Evolutionary conservation across 352 stramenopile genomes (phyloP), one percentile per base, ranked within the genome.

Genomic region (Phytopythium montanum): DNA sequence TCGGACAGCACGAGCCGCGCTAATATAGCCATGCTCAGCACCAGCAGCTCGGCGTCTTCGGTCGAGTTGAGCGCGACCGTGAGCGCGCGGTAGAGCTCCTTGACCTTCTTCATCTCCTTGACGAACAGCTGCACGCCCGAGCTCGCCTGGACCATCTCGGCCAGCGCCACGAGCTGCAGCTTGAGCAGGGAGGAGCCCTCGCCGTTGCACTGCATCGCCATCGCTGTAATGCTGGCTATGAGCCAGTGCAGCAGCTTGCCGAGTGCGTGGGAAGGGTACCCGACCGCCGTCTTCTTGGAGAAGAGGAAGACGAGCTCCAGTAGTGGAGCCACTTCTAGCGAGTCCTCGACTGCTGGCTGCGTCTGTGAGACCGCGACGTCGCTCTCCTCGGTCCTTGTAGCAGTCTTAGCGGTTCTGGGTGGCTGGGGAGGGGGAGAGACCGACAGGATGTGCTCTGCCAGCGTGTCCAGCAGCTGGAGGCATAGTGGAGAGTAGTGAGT

Each of bases 11-110:
- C 85, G 14, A 94, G 68, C 16, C 85, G 70, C 7, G 81, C 82
- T 10, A 94, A 67, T 38, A 92, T 89, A 16, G 79, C 67, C 82
- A 92, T 94, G 28, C 71, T 85, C 38, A 82, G 87, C 62, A 94
- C 79, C 5, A 94, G 62, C 21, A 92, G 67, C 61, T 90, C 80
- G 0, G 79, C 57, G 51, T 92, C 81, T 41, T 92, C 81, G 0
- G 85, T 92, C 59, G 76, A 85, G 46, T 92, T 92, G 44, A 94
- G 78, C 62, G 92, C 34, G 23, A 92, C 80, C n/a, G 79, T 91
- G 55, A 94, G 73, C 42, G 79, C 81, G 19, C 85, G 82, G 54
- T 92, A 92, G 28, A 92, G 81, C 38, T 90, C 82, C 61, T 92
- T 94, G 60, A 89, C 73, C 31, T 79, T 80, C 51, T 80, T 86